Conservation (phyloP, 352 stramenopile species). For the Pythium dissotocum region DNA sequence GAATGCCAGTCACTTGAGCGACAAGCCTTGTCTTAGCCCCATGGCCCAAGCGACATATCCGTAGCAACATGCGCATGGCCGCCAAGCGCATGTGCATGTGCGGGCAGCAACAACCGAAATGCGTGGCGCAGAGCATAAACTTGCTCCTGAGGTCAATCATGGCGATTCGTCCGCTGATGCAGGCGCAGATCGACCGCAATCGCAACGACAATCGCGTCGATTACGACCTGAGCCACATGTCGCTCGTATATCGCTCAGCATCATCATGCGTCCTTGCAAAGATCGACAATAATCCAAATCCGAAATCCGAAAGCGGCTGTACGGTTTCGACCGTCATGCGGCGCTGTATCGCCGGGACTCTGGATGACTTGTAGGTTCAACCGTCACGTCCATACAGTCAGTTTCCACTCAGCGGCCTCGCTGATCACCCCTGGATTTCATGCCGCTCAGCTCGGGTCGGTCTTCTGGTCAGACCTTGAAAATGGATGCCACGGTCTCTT, state of each 20-base stretch:
- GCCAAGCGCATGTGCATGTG: no score
- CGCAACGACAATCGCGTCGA: background rate
- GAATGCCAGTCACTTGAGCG: background rate
- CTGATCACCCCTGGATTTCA: no score
- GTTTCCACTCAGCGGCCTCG: no score
- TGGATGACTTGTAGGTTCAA: no score
- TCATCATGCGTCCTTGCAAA: background rate
- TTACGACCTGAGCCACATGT: background rate
- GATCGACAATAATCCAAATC: background rate
- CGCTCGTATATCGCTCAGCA: background rate
- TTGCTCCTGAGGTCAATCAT: no score
- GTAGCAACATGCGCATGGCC: background rate
- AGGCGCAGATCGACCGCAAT: background rate
- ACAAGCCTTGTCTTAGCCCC: no score
- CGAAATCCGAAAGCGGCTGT: no score
- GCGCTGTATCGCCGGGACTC: no score
- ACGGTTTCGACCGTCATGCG: no score
- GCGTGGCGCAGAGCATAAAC: background rate
- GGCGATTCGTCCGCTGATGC: constrained; percentile 1
- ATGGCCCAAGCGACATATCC: background rate
- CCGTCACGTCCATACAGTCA: no score
- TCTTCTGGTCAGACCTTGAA: no score
- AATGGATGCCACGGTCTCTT: background rate
- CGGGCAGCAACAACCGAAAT: background rate
- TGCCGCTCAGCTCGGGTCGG: no score